Percentiles rank a stretch among this genome's conserved stretches.
Evolutionary conservation across 2,329 filamentous ascomycete species (phyloP).

Genomic region (Penicillium sp.): DNA sequence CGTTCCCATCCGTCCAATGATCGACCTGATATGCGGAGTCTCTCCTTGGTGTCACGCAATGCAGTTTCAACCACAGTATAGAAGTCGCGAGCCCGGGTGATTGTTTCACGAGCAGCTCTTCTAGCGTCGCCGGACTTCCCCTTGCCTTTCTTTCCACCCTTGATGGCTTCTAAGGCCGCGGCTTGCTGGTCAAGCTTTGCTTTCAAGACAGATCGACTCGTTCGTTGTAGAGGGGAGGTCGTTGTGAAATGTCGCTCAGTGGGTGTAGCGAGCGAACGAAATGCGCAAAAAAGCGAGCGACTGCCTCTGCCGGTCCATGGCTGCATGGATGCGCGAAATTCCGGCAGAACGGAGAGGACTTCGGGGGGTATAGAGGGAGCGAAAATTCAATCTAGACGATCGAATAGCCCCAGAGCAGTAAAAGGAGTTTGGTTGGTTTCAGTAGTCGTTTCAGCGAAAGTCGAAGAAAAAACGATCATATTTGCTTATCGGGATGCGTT

Average conservation of each 20-base stretch:
- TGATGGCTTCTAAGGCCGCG: neutral
- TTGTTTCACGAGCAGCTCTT: conserved; percentile 3
- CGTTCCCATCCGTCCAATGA: conserved; percentile 25
- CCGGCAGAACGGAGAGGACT: neutral
- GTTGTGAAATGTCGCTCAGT: conserved; percentile 33
- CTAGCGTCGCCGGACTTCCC: neutral
- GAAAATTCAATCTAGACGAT: neutral
- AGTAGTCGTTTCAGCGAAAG: neutral
- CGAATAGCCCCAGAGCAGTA: neutral
- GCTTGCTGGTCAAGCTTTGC: neutral
- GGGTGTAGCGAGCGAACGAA: conserved; percentile 33
- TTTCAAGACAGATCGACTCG: conserved; percentile 15
- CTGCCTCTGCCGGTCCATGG: conserved; percentile 36
- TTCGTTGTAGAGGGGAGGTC: conserved; percentile 28
- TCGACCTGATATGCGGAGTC: conserved; percentile 15
- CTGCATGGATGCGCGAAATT: conserved; percentile 35
- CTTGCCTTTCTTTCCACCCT: neutral
- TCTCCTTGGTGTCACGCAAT: conserved; percentile 26
- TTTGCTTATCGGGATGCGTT: conserved; percentile 24
- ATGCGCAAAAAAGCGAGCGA: conserved; percentile 44
- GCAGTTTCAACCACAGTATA: conserved; percentile 25
- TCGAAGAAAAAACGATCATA: conserved; percentile 2
- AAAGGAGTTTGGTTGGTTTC: neutral
- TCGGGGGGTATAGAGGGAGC: neutral
- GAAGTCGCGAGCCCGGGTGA: conserved; percentile 27